A percentile compares a stretch with the other conserved stretches of the same genome.
These are phyloP conservation scores for Tolypocladium ovalisporum DNA, from an alignment of 2,329 filamentous ascomycete genomes.

Conservation along the genomic window DNA sequence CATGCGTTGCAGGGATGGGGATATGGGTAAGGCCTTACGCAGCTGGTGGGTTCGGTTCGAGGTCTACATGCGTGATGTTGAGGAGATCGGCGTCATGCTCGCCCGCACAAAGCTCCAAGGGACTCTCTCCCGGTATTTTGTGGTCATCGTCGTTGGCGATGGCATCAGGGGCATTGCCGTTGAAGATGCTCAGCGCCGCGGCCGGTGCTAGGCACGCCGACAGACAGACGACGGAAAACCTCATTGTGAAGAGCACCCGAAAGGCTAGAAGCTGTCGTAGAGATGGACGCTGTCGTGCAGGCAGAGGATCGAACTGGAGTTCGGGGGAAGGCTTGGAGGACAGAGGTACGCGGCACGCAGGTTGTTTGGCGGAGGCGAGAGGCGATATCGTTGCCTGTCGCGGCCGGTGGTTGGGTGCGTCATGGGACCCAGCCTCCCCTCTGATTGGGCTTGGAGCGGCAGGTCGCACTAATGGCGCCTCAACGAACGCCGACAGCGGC, in stretches of 20 bases:
- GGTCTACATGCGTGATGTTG: constrained; percentile 66
- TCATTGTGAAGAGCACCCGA: constrained; percentile 15
- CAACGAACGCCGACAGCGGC: neutral
- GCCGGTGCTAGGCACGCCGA: constrained; percentile 34
- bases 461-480: neutral
- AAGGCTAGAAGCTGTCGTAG: neutral
- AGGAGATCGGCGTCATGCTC: constrained; percentile 62
- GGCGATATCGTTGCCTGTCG: neutral
- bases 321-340: neutral
- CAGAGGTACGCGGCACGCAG: neutral
- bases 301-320: neutral
- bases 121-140: constrained; percentile 75
- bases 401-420: constrained; percentile 16
- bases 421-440: constrained; percentile 18
- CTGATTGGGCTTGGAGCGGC: constrained; percentile 9
- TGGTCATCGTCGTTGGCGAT: constrained; percentile 38
- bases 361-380: neutral
- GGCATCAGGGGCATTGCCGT: constrained; percentile 16
- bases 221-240: constrained; percentile 31
- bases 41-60: constrained; percentile 75
- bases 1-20: neutral
- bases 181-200: constrained; percentile 30
- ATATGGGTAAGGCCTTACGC: constrained; percentile 47
- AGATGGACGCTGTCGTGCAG: neutral
- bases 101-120: constrained; percentile 63